Evolutionary conservation across 2,329 filamentous ascomycete genomes (phyloP), one percentile per base, ranked within the genome.

Genomic region (Neopestalotiopsis sp.): DNA sequence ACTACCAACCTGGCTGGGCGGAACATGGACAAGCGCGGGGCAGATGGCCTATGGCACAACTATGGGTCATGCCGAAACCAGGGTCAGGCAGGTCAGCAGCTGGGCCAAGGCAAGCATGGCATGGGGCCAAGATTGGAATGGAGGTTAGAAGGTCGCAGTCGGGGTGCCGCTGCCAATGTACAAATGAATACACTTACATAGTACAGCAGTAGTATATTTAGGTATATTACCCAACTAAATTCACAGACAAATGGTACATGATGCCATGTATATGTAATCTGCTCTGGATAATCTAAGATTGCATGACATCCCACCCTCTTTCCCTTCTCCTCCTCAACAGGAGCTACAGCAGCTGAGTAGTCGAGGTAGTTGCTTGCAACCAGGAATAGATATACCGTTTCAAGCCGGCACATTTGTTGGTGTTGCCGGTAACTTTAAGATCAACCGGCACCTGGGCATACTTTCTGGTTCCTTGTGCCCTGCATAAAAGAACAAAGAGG

Each of bases 11-110:
- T 28, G 24, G 24, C 45, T 20, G 20, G 45, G 45, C 32, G 24
- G 28, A n/a, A 49, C 30, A 38, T 24, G n/a, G 59, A 66, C 53
- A 61, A 28, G 65, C 65, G 65, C 65, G 65, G 65, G 65, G 65
- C 65, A 67, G 65, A 67, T 45, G 34, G 34, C 34, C 34, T 38
- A 38, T 38, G 34, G 34, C 34, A 38, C 34, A 38, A 38, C 34
- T 38, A 38, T 38, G 59, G 65, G 65, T 61, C 65, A 67, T 49
- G 30, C 65, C 53, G 56, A 40, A 40, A 67, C 65, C 17, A 61
- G 65, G 65, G 65, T 67, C 62, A 65, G 20, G 12, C n/a, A 45
- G 32, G 20, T 28, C n/a, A 45, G 32, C 40, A 32, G 64, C 64
- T 38, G 59, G 13, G 30, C 57, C 57, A 17, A 56, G 20, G 49